Percentiles rank a stretch among this genome's conserved stretches.
These are phyloP conservation scores for Fusarium vanettenii DNA, from an alignment of 2,329 filamentous ascomycete genomes.

Conservation along the genomic window DNA sequence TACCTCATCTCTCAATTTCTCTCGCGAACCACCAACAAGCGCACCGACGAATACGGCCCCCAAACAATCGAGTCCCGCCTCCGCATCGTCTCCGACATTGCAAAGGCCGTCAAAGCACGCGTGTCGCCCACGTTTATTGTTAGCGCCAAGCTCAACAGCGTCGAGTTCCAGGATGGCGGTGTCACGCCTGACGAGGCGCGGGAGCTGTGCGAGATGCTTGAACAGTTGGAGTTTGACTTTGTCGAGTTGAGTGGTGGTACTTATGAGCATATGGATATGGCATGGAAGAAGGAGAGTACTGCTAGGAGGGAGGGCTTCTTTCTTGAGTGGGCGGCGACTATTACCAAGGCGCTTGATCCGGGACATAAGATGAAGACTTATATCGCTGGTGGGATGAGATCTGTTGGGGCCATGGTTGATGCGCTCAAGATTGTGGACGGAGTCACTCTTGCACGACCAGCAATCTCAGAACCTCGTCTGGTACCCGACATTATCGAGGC, in stretches of 20 bases:
- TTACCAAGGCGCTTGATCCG: slow-evolving; percentile 51
- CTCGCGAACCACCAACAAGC: slow-evolving; percentile 59
- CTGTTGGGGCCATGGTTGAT: slow-evolving; percentile 66
- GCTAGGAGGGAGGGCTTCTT: slow-evolving; percentile 68
- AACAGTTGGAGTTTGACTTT: slow-evolving; percentile 63
- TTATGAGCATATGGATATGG: slow-evolving; percentile 63
- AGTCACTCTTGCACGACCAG: slow-evolving; percentile 62
- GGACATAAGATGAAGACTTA: slow-evolving; percentile 63
- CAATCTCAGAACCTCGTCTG: slow-evolving; percentile 48
- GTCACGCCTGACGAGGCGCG: slow-evolving; percentile 63
- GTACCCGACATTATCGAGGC: slow-evolving; percentile 44
- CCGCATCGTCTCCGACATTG: slow-evolving; percentile 58
- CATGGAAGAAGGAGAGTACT: slow-evolving; percentile 64
- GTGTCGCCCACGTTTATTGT: slow-evolving; percentile 54
- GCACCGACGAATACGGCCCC: slow-evolving; percentile 63
- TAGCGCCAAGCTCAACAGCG: slow-evolving; percentile 67
- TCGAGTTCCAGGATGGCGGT: slow-evolving; percentile 66
- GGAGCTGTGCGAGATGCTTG: slow-evolving; percentile 58
- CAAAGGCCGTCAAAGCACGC: slow-evolving; percentile 46
- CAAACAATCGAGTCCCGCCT: slow-evolving; percentile 56
- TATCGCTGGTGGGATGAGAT: slow-evolving; percentile 68
- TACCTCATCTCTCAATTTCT: slow-evolving; percentile 66
- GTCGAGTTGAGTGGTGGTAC: slow-evolving; percentile 71
- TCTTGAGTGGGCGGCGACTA: slow-evolving; percentile 66
- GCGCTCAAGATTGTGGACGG: slow-evolving; percentile 68